A percentile compares a stretch with the other conserved stretches of the same genome.
Evolutionary conservation across 1,139 yeast genomes (phyloP).

Genomic region (Geotrichum klebahnii): DNA sequence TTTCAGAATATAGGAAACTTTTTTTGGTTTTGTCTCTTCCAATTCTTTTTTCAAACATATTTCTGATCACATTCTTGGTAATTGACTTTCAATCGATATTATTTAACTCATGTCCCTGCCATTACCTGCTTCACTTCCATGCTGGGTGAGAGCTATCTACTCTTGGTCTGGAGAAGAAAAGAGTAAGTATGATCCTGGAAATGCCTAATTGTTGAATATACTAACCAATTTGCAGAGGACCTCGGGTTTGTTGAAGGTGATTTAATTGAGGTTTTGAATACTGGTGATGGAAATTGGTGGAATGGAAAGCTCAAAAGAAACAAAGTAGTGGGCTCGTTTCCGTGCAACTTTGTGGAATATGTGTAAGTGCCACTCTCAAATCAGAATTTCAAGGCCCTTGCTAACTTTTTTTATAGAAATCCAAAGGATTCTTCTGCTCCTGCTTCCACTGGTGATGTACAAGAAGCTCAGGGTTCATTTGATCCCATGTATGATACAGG

Average conservation of each 20-base stretch:
- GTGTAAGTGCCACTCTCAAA: conserved; percentile 25
- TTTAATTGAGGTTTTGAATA: conserved; percentile 70
- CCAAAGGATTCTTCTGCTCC: conserved; percentile 16
- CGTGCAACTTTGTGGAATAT: conserved; percentile 76
- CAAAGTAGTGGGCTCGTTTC: conserved; percentile 79
- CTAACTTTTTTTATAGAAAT: conserved; percentile 5
- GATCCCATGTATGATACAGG: too few species aligned
- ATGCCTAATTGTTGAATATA: neutral
- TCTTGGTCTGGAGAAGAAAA: conserved; percentile 89
- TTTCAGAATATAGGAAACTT: too few species aligned
- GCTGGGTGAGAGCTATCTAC: conserved; percentile 69
- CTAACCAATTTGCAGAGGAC: conserved; percentile 49
- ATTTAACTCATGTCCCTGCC: conserved; percentile 16
- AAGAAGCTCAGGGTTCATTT: too few species aligned
- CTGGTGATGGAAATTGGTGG: conserved; percentile 92
- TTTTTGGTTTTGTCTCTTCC: too few species aligned
- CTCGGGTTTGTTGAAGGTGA: conserved; percentile 93
- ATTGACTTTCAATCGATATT: too few species aligned
- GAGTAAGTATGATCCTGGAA: conserved; percentile 32
- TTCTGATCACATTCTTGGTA: too few species aligned
- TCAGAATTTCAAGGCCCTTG: too few species aligned
- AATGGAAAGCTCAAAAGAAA: conserved; percentile 77
- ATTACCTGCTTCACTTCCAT: conserved; percentile 44
- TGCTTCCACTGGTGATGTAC: too few species aligned
- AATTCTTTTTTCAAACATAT: too few species aligned